Conservation (phyloP, 116 monocot genomes). For the Phalaenopsis hybrid region DNA sequence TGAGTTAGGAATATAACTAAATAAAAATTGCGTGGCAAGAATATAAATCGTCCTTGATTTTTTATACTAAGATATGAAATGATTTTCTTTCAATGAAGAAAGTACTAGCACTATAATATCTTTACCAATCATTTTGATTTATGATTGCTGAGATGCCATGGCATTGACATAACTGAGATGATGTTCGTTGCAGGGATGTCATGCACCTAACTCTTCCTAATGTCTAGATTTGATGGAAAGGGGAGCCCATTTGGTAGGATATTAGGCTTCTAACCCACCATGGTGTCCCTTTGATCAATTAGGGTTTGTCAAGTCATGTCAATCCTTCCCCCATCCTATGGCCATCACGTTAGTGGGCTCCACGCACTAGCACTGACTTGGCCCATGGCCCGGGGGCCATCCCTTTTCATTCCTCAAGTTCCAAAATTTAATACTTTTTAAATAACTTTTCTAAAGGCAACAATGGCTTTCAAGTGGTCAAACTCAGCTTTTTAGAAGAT, state of each 20-base stretch:
- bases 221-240: background rate
- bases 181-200: background rate
- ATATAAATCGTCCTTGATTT: too few species aligned
- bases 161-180: constrained; percentile 1
- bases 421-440: too few species aligned
- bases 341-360: background rate
- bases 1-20: too few species aligned
- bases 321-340: background rate
- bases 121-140: constrained; percentile 5
- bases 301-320: constrained; percentile 11
- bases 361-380: too few species aligned
- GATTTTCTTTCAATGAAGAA: background rate
- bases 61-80: too few species aligned
- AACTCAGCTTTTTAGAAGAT: too few species aligned
- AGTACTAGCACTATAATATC: background rate
- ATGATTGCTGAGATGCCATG: constrained; percentile 2
- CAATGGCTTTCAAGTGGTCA: too few species aligned
- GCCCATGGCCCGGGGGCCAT: background rate
- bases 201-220: background rate
- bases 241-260: background rate
- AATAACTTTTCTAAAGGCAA: too few species aligned
- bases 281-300: background rate
- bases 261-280: constrained; percentile 5
- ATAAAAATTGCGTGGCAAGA: too few species aligned
- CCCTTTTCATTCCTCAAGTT: background rate